A percentile compares a stretch with the other conserved stretches of the same genome.
These are phyloP conservation scores for Candida xiaguanensis DNA, from an alignment of 805 yeast species.

Conservation along the genomic window DNA sequence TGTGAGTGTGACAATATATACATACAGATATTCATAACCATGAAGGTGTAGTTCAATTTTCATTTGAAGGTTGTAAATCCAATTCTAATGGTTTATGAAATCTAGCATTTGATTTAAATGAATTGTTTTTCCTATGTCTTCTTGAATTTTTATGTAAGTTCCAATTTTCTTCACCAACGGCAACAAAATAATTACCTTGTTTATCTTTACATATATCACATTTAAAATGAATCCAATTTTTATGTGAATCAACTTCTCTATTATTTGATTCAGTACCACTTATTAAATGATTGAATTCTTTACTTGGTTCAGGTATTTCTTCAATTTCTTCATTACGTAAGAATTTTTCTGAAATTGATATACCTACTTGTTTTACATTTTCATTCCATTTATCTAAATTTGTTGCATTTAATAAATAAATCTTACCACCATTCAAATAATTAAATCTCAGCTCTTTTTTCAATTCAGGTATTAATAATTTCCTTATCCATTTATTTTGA, in stretches of 20 bases:
- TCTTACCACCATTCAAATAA: slow-evolving; percentile 56
- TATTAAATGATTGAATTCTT: slow-evolving; percentile 15
- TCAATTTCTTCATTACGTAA: slow-evolving; percentile 9
- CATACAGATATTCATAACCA: no score
- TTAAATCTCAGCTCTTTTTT: slow-evolving; percentile 41
- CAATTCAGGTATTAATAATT: slow-evolving; percentile 60
- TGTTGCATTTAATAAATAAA: slow-evolving; percentile 74
- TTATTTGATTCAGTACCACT: slow-evolving; percentile 28
- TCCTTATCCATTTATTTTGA: slow-evolving; percentile 89
- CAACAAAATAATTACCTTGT: slow-evolving; percentile 51
- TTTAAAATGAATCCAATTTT: slow-evolving; percentile 61
- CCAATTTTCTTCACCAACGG: slow-evolving; percentile 75
- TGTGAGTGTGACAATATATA: not conserved
- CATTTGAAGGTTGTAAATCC: no score
- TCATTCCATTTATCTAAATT: slow-evolving; percentile 60
- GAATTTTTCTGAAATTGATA: slow-evolving; percentile 41
- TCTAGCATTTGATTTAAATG: no score
- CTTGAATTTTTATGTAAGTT: slow-evolving; percentile 62
- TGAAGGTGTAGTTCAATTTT: no score
- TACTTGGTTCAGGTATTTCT: slow-evolving; percentile 21
- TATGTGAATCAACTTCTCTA: slow-evolving; percentile 29
- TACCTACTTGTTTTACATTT: slow-evolving; percentile 55
- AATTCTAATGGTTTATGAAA: no score
- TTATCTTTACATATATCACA: slow-evolving; percentile 66
- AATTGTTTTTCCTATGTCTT: slow-evolving; percentile 60